Percentiles rank a stretch among this genome's conserved stretches.
These are phyloP conservation scores for Marchantia polymorpha DNA, from an alignment of 225 moss, liverwort and hornwort genomes.

Conservation along the genomic window DNA sequence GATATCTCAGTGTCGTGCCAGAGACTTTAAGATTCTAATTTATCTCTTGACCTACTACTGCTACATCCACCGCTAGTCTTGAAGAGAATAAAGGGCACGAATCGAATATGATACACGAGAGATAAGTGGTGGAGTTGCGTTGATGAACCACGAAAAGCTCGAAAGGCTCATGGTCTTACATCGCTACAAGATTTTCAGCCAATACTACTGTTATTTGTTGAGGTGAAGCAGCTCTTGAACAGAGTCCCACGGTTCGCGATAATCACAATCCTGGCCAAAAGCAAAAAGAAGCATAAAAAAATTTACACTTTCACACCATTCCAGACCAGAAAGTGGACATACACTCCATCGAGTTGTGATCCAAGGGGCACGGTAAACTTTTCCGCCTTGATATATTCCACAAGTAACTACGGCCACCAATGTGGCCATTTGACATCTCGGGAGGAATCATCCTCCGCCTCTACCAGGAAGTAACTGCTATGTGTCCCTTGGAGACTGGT, in stretches of 20 bases:
- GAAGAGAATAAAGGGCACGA: no score
- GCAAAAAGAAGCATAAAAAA: not conserved
- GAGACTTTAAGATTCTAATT: no score
- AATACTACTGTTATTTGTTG: not conserved
- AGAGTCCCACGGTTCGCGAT: not conserved
- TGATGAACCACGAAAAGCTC: no score
- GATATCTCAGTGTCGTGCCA: no score
- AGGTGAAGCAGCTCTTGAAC: not conserved
- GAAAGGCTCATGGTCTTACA: no score
- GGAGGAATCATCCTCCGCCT: not conserved
- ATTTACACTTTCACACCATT: not conserved
- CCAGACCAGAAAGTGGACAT: not conserved
- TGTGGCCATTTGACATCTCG: conserved; percentile 1
- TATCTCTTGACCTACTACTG: no score
- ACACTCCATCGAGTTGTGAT: not conserved
- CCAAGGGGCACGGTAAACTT: not conserved
- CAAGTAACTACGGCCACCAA: not conserved
- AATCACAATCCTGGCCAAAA: not conserved
- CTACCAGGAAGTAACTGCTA: not conserved
- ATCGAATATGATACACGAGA: no score
- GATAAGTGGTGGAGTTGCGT: no score
- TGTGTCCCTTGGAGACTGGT: not conserved
- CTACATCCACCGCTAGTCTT: no score
- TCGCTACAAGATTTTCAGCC: not conserved
- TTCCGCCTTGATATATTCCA: not conserved